Evolutionary conservation across 768 basidiomycete genomes (phyloP).

Genomic region (Daedaleopsis sinensis): DNA sequence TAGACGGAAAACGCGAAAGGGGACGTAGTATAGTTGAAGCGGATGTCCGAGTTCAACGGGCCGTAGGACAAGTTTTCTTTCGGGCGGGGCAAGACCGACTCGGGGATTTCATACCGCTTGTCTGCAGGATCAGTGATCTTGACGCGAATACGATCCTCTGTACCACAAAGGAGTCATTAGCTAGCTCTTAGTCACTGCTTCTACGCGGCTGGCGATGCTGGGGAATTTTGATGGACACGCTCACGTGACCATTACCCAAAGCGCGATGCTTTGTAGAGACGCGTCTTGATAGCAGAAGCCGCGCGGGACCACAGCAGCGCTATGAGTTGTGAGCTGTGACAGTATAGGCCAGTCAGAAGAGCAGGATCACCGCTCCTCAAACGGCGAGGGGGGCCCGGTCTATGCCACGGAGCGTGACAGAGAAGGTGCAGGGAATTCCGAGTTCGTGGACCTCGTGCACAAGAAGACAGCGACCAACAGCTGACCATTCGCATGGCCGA

Average conservation of each 20-base stretch:
- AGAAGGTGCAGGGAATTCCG: no score
- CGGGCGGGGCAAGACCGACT: conserved; percentile 61
- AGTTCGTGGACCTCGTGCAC: no score
- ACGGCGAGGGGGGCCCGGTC: neutral
- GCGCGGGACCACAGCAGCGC: no score
- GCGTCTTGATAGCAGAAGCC: no score
- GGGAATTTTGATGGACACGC: neutral
- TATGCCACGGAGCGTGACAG: no score
- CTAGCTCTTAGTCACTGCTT: no score
- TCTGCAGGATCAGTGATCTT: conserved; percentile 58
- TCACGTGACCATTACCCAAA: neutral
- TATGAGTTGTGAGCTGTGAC: no score
- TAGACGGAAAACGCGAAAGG: conserved; percentile 66
- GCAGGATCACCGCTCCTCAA: no score
- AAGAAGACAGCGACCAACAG: no score
- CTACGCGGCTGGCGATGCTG: no score
- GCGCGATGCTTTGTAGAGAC: neutral
- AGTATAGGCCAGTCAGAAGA: no score
- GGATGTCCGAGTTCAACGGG: conserved; percentile 44
- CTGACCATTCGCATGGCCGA: no score
- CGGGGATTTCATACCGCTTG: conserved; percentile 65
- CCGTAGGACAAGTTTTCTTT: conserved; percentile 28
- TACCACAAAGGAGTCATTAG: neutral
- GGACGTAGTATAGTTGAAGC: conserved; percentile 59
- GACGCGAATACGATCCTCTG: conserved; percentile 61